A percentile compares a stretch with the other conserved stretches of the same genome.
These are phyloP conservation scores for Tricholoma furcatifolium DNA, from an alignment of 768 basidiomycete genomes.

Conservation along the genomic window DNA sequence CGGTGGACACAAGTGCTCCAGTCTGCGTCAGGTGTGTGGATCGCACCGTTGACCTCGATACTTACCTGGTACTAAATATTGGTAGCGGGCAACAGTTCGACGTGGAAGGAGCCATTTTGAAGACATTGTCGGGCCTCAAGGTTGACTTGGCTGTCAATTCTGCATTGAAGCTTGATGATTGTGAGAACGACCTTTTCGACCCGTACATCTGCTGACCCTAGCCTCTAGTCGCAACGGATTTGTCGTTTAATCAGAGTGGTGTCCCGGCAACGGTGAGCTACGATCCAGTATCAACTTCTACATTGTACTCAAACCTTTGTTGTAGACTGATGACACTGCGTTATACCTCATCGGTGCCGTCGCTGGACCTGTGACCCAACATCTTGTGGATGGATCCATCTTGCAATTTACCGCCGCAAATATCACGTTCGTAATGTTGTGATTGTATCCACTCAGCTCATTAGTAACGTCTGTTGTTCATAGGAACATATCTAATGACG, in stretches of 20 bases:
- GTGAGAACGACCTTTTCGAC: constrained; percentile 31
- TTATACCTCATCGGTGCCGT: constrained; percentile 73
- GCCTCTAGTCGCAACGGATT: constrained; percentile 47
- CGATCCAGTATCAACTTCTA: not conserved
- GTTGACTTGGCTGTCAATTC: constrained; percentile 58
- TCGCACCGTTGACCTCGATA: not conserved
- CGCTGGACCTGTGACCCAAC: constrained; percentile 63
- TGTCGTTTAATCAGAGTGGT: constrained; percentile 55
- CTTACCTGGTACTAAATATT: constrained; percentile 1
- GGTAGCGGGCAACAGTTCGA: constrained; percentile 66
- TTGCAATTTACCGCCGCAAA: constrained; percentile 57
- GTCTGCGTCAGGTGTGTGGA: constrained; percentile 55
- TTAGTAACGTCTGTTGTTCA: not conserved
- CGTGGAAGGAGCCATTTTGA: constrained; percentile 56
- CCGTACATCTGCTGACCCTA: not conserved
- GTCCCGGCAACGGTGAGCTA: constrained; percentile 52
- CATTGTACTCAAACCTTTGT: not conserved
- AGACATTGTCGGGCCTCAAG: constrained; percentile 56
- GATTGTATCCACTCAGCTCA: not conserved
- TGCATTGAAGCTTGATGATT: constrained; percentile 63
- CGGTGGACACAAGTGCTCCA: constrained; percentile 49
- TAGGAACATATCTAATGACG: constrained; percentile 55
- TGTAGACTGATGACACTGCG: constrained; percentile 58
- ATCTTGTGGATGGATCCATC: constrained; percentile 55
- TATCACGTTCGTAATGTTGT: constrained; percentile 44